Conservation (phyloP, 2,329 filamentous ascomycete species). For the Akanthomyces muscarius region DNA sequence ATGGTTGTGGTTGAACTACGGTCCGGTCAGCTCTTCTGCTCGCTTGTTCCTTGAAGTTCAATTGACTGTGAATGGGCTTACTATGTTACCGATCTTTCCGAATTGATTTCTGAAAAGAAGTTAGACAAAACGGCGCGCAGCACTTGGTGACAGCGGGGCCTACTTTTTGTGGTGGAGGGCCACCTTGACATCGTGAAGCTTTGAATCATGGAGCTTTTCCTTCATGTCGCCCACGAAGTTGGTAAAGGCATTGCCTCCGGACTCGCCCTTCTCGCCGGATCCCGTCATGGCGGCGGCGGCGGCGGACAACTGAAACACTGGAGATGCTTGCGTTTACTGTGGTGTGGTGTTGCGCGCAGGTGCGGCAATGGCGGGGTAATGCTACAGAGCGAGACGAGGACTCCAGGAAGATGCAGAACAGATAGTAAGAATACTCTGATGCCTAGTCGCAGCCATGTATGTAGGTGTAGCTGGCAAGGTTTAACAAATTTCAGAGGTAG, state of each 20-base stretch:
- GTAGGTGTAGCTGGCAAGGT: not conserved
- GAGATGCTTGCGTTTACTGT: not conserved
- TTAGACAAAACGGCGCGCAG: not conserved
- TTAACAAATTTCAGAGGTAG: not conserved
- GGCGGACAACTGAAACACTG: not conserved
- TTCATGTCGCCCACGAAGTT: constrained; percentile 46
- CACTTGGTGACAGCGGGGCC: constrained; percentile 9
- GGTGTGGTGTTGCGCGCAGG: not conserved
- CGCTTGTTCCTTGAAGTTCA: not conserved
- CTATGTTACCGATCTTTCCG: constrained; percentile 60
- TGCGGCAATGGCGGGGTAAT: constrained; percentile 6
- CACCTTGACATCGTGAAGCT: constrained; percentile 55
- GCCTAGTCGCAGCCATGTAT: not conserved
- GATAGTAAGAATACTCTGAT: not conserved
- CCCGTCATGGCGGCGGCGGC: constrained; percentile 26
- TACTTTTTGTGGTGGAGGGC: constrained; percentile 57
- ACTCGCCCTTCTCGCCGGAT: constrained; percentile 23
- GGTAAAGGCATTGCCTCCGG: constrained; percentile 27
- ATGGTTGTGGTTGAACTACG: constrained; percentile 75
- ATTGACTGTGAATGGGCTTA: constrained; percentile 30
- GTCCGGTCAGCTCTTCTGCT: constrained; percentile 5
- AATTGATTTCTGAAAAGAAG: constrained; percentile 44
- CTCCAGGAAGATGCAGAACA: not conserved
- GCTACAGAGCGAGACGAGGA: not conserved
- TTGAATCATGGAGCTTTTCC: constrained; percentile 52